phyloP scores from a whole-genome alignment of 495 filamentous ascomycete genomes.

The Apodospora peruviana region DNA sequence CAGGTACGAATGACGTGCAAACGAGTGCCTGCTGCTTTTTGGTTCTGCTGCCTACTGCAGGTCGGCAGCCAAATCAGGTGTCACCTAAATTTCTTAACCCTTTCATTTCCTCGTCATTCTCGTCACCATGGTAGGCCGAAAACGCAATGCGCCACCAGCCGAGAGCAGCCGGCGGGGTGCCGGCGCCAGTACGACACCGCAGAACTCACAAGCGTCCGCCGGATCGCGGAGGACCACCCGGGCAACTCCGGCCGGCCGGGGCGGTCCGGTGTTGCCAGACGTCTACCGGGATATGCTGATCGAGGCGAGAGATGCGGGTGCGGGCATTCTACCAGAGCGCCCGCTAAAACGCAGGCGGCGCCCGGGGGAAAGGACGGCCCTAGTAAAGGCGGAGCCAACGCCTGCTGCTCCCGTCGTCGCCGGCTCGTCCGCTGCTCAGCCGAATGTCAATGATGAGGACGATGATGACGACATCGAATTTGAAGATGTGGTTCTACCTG shows the following conservation, averaged over 20 bases:
- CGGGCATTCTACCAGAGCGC: slow-evolving; percentile 13
- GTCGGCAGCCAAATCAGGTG: too few relatives aligned
- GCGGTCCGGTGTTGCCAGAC: slow-evolving; percentile 5
- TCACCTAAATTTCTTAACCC: too few relatives aligned
- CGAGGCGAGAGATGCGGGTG: slow-evolving; percentile 1
- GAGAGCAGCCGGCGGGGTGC: slow-evolving; percentile 8
- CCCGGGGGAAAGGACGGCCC: slow-evolving; percentile 30
- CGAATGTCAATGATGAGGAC: slow-evolving; percentile 19
- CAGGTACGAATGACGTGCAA: too few relatives aligned
- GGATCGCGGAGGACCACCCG: neutral
- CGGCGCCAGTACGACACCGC: slow-evolving; percentile 7
- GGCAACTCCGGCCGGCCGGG: neutral
- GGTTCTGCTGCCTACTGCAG: too few relatives aligned
- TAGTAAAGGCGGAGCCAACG: slow-evolving; percentile 2
- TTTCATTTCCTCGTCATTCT: too few relatives aligned
- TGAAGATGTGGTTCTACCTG: slow-evolving; percentile 30
- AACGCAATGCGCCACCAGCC: slow-evolving; percentile 13
- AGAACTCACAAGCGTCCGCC: neutral
- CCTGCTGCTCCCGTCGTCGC: slow-evolving; percentile 3
- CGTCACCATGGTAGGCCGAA: slow-evolving; percentile 18
- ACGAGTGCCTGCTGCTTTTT: too few relatives aligned
- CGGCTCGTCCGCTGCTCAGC: neutral
- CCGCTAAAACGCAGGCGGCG: slow-evolving; percentile 36
- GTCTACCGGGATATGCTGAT: slow-evolving; percentile 18
- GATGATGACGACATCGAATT: slow-evolving; percentile 29